Conservation (phyloP, 2,329 filamentous ascomycete species). For the Calonectria naviculata region DNA sequence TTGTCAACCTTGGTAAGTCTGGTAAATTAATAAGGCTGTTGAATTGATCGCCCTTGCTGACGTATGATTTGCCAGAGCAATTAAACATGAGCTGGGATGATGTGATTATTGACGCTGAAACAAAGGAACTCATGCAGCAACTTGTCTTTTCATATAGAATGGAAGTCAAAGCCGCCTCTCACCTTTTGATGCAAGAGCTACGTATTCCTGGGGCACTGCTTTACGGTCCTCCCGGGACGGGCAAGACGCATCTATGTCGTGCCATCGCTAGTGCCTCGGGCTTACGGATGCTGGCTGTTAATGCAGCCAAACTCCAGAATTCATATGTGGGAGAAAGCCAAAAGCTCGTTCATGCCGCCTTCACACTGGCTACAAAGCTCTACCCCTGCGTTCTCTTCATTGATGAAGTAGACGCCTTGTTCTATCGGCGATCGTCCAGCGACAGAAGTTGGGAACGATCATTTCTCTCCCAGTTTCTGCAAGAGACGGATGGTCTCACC, state of each 20-base stretch:
- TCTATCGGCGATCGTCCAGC: not conserved
- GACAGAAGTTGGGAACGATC: not conserved
- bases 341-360: constrained; percentile 1
- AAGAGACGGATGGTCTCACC: not conserved
- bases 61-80: not conserved
- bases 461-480: not conserved
- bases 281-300: not conserved
- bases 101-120: not conserved
- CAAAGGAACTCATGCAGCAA: not conserved
- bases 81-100: not conserved
- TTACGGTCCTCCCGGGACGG: not conserved
- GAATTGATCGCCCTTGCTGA: not conserved
- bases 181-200: not conserved
- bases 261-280: not conserved
- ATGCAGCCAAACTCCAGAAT: not conserved
- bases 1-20: not conserved
- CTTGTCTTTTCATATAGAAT: not conserved
- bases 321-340: not conserved
- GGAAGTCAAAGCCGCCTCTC: not conserved
- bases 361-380: not conserved
- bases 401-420: constrained; percentile 4
- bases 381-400: constrained; percentile 11
- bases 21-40: not conserved
- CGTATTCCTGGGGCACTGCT: not conserved
- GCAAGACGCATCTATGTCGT: not conserved